These are phyloP conservation scores for Macadamia integrifolia DNA, from an alignment of 164 flowering plant species.

Conservation along the genomic window DNA sequence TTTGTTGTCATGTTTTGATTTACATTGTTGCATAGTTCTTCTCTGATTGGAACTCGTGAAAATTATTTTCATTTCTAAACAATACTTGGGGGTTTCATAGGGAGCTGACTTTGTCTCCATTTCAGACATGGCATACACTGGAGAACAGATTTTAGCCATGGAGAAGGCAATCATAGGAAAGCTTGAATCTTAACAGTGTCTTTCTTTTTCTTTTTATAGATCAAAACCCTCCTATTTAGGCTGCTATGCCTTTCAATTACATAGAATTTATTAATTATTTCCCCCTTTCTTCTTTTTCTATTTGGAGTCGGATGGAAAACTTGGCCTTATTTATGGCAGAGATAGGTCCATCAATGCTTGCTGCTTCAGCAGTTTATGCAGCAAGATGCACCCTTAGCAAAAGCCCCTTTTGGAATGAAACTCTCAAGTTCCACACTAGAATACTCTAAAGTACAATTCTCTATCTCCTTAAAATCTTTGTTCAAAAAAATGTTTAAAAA, in stretches of 20 bases:
- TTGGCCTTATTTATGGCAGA: conserved; percentile 70
- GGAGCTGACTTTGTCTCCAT: conserved; percentile 67
- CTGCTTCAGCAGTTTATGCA: conserved; percentile 93
- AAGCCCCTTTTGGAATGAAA: conserved; percentile 66
- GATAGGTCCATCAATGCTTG: conserved; percentile 80
- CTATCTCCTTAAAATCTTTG: too few relatives aligned
- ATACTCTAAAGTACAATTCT: conserved; percentile 34
- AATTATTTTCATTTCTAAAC: too few relatives aligned
- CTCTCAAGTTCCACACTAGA: conserved; percentile 70
- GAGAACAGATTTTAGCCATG: conserved; percentile 59
- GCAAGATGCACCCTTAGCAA: conserved; percentile 62
- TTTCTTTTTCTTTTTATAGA: too few relatives aligned
- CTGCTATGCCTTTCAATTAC: not conserved
- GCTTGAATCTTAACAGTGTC: conserved; percentile 79
- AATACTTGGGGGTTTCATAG: too few relatives aligned
- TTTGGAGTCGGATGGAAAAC: conserved; percentile 45
- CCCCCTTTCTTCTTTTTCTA: not conserved
- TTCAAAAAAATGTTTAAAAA: not conserved
- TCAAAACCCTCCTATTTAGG: too few relatives aligned
- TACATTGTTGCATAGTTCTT: conserved; percentile 22
- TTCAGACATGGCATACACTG: conserved; percentile 60
- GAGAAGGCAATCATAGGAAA: conserved; percentile 76
- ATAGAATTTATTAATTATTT: not conserved
- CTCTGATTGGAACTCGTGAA: conserved; percentile 14
- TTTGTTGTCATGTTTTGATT: not conserved